Conservation (phyloP, 208 protist genomes). For the Acanthamoeba sp. region DNA sequence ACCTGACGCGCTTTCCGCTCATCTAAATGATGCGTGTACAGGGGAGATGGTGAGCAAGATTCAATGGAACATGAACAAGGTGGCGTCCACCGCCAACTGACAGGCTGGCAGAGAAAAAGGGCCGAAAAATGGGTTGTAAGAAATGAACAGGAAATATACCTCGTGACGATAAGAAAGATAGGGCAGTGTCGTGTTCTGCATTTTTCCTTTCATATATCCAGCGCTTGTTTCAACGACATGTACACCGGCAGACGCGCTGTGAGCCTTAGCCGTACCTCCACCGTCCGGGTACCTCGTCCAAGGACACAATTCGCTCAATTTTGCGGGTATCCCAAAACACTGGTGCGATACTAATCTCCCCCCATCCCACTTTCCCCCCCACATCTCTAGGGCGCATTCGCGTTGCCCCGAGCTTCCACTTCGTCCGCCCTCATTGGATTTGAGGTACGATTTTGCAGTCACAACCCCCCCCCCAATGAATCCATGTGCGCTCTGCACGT, state of each 20-base stretch:
- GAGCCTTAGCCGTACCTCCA: background rate
- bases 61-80: background rate
- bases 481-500: too few relatives aligned
- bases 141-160: background rate
- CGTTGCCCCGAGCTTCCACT: background rate
- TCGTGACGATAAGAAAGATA: too few relatives aligned
- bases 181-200: too few relatives aligned
- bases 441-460: background rate
- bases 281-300: background rate
- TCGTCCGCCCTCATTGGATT: background rate
- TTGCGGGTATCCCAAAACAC: background rate
- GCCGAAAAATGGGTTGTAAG: background rate
- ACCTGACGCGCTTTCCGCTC: too few relatives aligned
- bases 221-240: background rate
- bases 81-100: background rate
- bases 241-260: background rate
- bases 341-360: background rate
- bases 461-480: background rate
- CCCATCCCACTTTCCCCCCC: too few relatives aligned
- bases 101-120: background rate
- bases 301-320: background rate
- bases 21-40: background rate
- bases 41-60: constrained; percentile 39
- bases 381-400: background rate
- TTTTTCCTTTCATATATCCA: background rate